Evolutionary conservation across 2,329 filamentous ascomycete species (phyloP).

Genomic region (Fusarium sp.): DNA sequence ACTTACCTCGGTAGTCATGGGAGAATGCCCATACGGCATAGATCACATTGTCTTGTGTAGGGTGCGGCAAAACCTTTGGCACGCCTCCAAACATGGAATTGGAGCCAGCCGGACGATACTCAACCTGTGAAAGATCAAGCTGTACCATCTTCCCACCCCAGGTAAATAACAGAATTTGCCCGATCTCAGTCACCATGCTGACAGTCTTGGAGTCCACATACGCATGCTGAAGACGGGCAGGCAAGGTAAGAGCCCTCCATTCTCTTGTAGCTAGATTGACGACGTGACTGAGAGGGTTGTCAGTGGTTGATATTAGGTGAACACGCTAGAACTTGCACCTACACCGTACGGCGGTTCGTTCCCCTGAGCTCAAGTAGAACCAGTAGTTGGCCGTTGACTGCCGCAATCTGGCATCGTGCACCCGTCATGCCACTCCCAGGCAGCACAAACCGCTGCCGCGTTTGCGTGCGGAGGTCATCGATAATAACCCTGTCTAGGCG

Average conservation of each 20-base stretch:
- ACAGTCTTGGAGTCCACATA: slow-evolving; percentile 40
- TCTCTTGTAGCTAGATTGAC: slow-evolving; percentile 35
- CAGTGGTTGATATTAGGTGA: background rate
- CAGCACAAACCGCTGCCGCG: slow-evolving; percentile 41
- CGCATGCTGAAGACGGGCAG: slow-evolving; percentile 29
- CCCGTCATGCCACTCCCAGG: slow-evolving; percentile 38
- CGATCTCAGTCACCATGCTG: slow-evolving; percentile 42
- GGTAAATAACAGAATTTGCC: slow-evolving; percentile 41
- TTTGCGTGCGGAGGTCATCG: slow-evolving; percentile 42
- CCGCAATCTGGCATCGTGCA: slow-evolving; percentile 30
- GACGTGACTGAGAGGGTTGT: slow-evolving; percentile 34
- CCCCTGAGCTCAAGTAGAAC: slow-evolving; percentile 20
- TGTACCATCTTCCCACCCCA: slow-evolving; percentile 41
- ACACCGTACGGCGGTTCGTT: slow-evolving; percentile 4
- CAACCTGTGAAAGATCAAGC: slow-evolving; percentile 26
- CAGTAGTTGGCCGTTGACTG: slow-evolving; percentile 42
- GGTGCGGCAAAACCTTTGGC: slow-evolving; percentile 44
- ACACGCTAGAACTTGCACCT: background rate
- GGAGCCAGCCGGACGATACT: slow-evolving; percentile 5
- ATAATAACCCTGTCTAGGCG: slow-evolving; percentile 39
- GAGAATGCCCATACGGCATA: slow-evolving; percentile 35
- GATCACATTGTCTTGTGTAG: slow-evolving; percentile 33
- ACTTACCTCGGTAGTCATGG: slow-evolving; percentile 16
- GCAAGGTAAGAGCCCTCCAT: slow-evolving; percentile 43
- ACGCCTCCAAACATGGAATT: slow-evolving; percentile 18